Percentiles rank a stretch among this genome's conserved stretches.
phyloP scores from a whole-genome alignment of 208 protist species.

The Trypanosoma vivax region DNA sequence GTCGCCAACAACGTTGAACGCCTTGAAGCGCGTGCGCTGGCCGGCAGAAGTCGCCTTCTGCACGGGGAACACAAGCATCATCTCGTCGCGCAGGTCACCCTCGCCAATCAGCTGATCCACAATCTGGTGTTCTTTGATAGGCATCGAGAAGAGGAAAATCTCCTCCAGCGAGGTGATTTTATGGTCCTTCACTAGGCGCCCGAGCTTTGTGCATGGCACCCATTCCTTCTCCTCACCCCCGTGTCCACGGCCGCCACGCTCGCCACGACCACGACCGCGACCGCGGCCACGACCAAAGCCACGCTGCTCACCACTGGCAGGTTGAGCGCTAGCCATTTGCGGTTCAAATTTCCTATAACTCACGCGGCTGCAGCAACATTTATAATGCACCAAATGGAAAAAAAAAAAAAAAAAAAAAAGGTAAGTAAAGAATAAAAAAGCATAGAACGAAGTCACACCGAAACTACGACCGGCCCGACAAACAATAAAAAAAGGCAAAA shows the following conservation, averaged over 20 bases:
- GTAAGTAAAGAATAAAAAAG: not conserved
- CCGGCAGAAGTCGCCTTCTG: constrained; percentile 99
- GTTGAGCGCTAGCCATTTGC: constrained; percentile 29
- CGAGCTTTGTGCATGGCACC: constrained; percentile 99
- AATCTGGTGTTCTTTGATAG: constrained; percentile 99
- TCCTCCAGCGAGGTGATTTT: constrained; percentile 97
- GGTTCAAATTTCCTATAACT: too few relatives aligned
- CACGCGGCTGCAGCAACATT: too few relatives aligned
- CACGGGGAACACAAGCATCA: constrained; percentile 99
- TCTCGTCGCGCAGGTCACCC: constrained; percentile 82
- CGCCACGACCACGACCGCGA: constrained; percentile 57
- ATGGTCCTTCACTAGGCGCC: constrained; percentile 94
- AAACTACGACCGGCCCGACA: not conserved
- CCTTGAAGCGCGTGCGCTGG: constrained; percentile 99
- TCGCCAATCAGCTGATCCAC: constrained; percentile 96
- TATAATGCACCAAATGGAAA: not conserved
- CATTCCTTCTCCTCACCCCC: constrained; percentile 90
- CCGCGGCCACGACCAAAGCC: constrained; percentile 48
- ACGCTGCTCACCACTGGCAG: constrained; percentile 39
- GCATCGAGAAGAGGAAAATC: constrained; percentile 99
- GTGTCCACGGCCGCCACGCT: constrained; percentile 41
- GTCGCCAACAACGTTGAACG: constrained; percentile 99
- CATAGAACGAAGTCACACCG: not conserved
- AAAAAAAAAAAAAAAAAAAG: constrained; percentile 13
- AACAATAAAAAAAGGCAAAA: not conserved